Evolutionary conservation across 176 grass and related monocot species (phyloP), one percentile per base, ranked within the genome.

Genomic region (Canna indica): DNA sequence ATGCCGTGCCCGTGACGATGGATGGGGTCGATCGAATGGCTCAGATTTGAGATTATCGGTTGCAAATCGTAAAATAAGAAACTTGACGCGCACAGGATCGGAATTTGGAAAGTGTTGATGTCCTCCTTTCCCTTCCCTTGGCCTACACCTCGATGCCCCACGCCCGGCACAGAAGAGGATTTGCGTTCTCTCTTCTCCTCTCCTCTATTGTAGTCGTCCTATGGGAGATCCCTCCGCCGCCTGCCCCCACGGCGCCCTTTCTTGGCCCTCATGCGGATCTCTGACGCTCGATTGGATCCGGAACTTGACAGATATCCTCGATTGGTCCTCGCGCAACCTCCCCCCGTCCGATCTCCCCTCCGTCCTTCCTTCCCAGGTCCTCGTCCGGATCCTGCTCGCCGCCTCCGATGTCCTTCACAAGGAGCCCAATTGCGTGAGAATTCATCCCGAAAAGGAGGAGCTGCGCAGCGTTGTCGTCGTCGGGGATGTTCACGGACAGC

Each of bases 401-500:
- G 94, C 90, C 11, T 84, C 94, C 68, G 78, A 83, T 73, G 67
- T 90, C 69, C 86, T 99, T 32, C 94, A 99, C 80, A 83, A 80
- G 54, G 94, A 99, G 68, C 86, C 89, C 72, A 99, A 99, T 75
- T 83, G 83, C 38, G 77, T 99, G 11, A 82, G 80, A 33, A 63
- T 93, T 41, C 82, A 93, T 50, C 81, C 82, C 75, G 66, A 68
- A 6, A 62, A 67, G 16, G 81, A 75, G 50, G 79, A 83, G 69
- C 25, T 56, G 58, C 24, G 48, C 45, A 60, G 75, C 34, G 86
- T 93, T 46, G 84, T 99, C 28, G 82, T 99, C 36, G 94, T 99
- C 13, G 94, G 94, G 24, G 94, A 99, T 72, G 89, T 99, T 35
- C 94, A 99, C 59, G 94, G 94, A 24, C 94, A 99, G 94, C 78